Evolutionary conservation across 169 alveolate species (phyloP), one percentile per base, ranked within the genome.

Genomic region (Eimeria sp.): DNA sequence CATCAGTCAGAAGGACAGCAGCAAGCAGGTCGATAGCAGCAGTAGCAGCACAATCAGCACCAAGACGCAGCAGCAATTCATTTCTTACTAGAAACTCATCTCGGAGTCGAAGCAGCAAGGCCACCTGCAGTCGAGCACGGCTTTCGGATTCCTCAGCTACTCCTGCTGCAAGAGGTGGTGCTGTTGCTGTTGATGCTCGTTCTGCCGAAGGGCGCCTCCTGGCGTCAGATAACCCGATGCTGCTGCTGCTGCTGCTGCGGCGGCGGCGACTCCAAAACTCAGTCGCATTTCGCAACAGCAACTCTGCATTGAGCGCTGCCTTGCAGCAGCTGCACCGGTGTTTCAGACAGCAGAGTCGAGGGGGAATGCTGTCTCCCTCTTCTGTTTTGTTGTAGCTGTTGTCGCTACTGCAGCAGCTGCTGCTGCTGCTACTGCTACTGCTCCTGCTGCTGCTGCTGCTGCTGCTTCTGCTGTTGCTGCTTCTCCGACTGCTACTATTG

Each of bases 201-300:
- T 76, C 27, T 49, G 40, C 61, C 6, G 63, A 43, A 49, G 61
- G 61, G 87, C 63, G 63, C 61, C 61, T 43, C 34, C 61, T 40
- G n/a, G 13, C 40, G 6, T 40, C 87, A 22, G 13, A 18, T 40
- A 76, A 43, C 7, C 54, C 65, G 18, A 76, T 76, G 61, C 34
- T 76, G 87, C 91, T 83, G 73, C 91, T 83, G 43, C 63, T 78
- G 89, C 20, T 78, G 89, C 89, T 83, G 70, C 89, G 10, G 89
- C 89, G 10, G 89, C 70, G 13, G 5, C 91, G 57, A 27, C 30
- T n/a, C 73, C 91, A 83, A 4, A 49, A 51, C 54, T 16, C 73
- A 13, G 75, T 18, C 9, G 91, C 91, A 47, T 27, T 16, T 11
- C 73, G 43, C 54, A 83, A 45, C 75, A 47, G 72, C 47, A 47